Base-by-base conservation (phyloP, 805 yeast species). In the Candida chauliodis region DNA sequence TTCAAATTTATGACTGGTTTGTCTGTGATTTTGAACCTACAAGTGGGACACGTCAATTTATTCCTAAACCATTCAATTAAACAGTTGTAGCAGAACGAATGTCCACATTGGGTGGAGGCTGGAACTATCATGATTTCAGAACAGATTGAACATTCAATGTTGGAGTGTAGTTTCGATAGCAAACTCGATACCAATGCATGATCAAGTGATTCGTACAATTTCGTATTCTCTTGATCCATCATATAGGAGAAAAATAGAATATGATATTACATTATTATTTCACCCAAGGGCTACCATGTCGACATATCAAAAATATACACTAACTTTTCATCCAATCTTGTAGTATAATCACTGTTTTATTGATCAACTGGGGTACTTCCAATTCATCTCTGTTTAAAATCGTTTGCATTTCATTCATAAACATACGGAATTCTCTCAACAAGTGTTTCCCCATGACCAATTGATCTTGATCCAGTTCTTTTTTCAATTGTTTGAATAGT, bases 51-150 rank as follows among this genome's bases (percentile, higher is more conserved):
- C n/a, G 76, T 68, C 37, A 71, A 60, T 40, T 73, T 75, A 29
- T 62, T 70, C 11, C 62, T 62, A 32, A 82, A 73, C 91, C 93
- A 84, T 17, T 71, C 67, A 14, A 65, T 60, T n/a, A 82, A 53
- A 53, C 91, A 64, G 16, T 63, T 73, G 52, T 84, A 84, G 56
- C 91, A 84, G 48, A 78, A 83, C 21, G 83, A 75, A 53, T 84
- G 93, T 2, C 91, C 91, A 61, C 93, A 84, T 9, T 66, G 56
- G 0, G 79, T 65, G 48, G 76, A 63, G 49, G 79, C 76, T 2
- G 93, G 91, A 2, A 73, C 72, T 45, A 69, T 73, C 83, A 84
- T 78, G 35, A 74, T 59, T 37, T 84, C 91, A 24, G 81, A 79
- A 51, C 93, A 84, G 8, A 84, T 71, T 5, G 82, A 69, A 52